Conservation (phyloP, 768 basidiomycete genomes). For the Leccinum sublutescens region DNA sequence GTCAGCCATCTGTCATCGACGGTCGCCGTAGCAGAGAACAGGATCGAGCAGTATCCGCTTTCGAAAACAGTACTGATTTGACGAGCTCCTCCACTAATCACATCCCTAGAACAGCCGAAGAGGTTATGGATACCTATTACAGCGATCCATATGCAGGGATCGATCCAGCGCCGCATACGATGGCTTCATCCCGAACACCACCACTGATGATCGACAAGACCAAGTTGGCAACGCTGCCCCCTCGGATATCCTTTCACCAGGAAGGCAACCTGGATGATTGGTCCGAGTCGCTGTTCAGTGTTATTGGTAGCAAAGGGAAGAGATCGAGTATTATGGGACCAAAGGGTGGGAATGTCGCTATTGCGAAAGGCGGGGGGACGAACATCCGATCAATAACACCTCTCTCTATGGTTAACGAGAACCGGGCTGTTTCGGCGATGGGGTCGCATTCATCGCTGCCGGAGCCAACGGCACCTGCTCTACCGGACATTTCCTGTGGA, state of each 20-base stretch:
- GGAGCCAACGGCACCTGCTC: constrained; percentile 8
- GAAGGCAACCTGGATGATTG: constrained; percentile 50
- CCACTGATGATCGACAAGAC: constrained; percentile 34
- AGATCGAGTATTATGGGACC: constrained; percentile 8
- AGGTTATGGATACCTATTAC: constrained; percentile 29
- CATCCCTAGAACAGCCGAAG: constrained; percentile 27
- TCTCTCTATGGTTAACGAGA: neutral
- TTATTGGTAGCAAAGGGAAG: constrained; percentile 37
- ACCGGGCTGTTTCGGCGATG: neutral
- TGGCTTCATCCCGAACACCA: constrained; percentile 23
- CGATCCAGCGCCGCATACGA: constrained; percentile 7
- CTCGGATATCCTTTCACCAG: constrained; percentile 55
- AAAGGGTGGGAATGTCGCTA: neutral
- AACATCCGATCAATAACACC: constrained; percentile 17
- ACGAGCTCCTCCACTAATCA: neutral
- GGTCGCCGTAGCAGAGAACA: neutral
- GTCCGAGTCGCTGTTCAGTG: constrained; percentile 55
- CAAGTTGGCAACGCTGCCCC: constrained; percentile 36
- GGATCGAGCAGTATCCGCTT: neutral
- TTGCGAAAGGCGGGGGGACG: constrained; percentile 16
- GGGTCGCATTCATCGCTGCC: constrained; percentile 5
- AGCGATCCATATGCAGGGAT: constrained; percentile 4
- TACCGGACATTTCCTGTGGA: constrained; percentile 20
- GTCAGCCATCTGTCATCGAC: constrained; percentile 8
- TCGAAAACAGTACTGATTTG: neutral